Evolutionary conservation across 2,329 filamentous ascomycete species (phyloP).

Genomic region (Fusarium sp.): DNA sequence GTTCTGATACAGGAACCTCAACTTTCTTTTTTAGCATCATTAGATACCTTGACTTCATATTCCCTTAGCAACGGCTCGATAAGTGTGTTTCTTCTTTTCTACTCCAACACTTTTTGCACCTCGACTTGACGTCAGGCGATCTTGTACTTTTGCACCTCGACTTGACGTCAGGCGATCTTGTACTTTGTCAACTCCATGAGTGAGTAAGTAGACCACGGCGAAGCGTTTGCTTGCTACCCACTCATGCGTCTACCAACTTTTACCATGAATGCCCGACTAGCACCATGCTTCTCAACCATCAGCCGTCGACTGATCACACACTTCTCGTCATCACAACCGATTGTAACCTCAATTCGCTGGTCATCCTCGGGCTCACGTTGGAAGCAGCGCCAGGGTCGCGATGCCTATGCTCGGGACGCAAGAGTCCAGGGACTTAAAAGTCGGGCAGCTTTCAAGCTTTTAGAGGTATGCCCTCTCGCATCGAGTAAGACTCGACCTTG

Average conservation of each 20-base stretch:
- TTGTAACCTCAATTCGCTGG: slow-evolving; percentile 18
- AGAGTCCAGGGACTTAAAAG: slow-evolving; percentile 84
- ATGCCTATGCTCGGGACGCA: slow-evolving; percentile 78
- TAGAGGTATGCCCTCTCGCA: slow-evolving; percentile 68
- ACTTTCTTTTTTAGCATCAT: background rate
- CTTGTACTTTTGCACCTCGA: no score
- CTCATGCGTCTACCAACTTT: background rate
- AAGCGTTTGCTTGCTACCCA: background rate
- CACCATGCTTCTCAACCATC: background rate
- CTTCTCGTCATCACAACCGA: background rate
- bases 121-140: no score
- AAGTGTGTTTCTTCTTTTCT: background rate
- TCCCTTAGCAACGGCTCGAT: background rate
- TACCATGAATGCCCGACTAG: slow-evolving; percentile 13
- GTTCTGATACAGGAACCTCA: background rate
- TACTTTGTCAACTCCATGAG: background rate
- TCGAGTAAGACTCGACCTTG: background rate
- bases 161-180: no score
- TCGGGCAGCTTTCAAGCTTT: slow-evolving; percentile 89
- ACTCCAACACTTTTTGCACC: no score
- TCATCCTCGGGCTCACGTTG: slow-evolving; percentile 76
- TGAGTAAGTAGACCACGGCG: no score
- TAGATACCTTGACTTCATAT: background rate
- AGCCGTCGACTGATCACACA: background rate
- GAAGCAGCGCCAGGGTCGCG: slow-evolving; percentile 80